A percentile compares a stretch with the other conserved stretches of the same genome.
Evolutionary conservation across 208 protist genomes (phyloP).

Genomic region (Leishmania tarentolae): DNA sequence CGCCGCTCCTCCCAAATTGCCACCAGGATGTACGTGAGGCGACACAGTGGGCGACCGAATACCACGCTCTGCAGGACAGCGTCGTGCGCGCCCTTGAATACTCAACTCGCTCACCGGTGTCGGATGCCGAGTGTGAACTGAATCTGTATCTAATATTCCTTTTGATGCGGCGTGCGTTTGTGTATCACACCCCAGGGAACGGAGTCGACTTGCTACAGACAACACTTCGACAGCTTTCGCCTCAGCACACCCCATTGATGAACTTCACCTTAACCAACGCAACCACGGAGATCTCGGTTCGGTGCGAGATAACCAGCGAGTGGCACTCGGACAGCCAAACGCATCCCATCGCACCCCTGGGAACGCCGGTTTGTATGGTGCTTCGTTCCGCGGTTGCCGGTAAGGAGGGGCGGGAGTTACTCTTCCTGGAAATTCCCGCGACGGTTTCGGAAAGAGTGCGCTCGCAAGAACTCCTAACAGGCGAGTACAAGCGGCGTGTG

Average conservation of each 20-base stretch:
- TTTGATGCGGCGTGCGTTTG: constrained; percentile 13
- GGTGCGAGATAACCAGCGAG: constrained; percentile 55
- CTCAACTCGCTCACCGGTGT: constrained; percentile 22
- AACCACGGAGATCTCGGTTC: constrained; percentile 11
- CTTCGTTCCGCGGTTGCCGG: constrained; percentile 11
- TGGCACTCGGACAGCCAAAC: constrained; percentile 18
- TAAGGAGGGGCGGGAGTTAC: constrained; percentile 17
- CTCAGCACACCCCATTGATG: constrained; percentile 4
- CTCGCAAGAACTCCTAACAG: constrained; percentile 14
- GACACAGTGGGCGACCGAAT: constrained; percentile 8
- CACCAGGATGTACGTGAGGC: not conserved
- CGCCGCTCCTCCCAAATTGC: constrained; percentile 5
- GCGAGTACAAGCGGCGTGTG: constrained; percentile 34
- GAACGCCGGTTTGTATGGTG: constrained; percentile 46
- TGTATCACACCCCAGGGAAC: not conserved
- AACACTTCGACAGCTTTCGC: constrained; percentile 14
- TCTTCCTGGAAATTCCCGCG: constrained; percentile 17
- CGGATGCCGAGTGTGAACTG: constrained; percentile 26
- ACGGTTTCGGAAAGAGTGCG: constrained; percentile 6
- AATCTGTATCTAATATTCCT: constrained; percentile 31
- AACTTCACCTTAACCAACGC: constrained; percentile 20
- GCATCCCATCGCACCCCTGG: constrained; percentile 25
- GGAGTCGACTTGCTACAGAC: constrained; percentile 8
- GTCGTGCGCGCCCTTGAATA: constrained; percentile 15
- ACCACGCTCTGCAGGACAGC: constrained; percentile 13